Evolutionary conservation across 73 alveolate species (phyloP), one percentile per base, ranked within the genome.

Genomic region (Paramecium sonneborni): DNA sequence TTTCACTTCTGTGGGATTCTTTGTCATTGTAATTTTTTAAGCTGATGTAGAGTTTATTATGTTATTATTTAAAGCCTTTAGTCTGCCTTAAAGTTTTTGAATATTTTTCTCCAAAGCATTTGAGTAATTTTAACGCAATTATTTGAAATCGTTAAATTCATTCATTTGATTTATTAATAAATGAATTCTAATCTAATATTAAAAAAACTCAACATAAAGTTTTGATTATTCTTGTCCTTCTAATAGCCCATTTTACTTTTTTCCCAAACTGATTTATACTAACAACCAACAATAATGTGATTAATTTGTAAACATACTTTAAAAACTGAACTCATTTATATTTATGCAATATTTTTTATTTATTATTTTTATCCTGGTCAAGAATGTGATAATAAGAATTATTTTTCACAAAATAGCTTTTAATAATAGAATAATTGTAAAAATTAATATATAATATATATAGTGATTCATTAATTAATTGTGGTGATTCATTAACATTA

Each of bases 1-100:
- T 34, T 67, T 67, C 46, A 67, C 46, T 67, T 67, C 85, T 30
- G 85, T 67, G 12, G 85, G 85, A 67, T 67, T 67, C 85, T 67
- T 67, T 3, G 85, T 67, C 21, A 67, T 67, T 30, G 46, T 67
- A 15, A 67, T 67, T 34, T 67, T 24, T 52, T 52, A 52, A 52
- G 68, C 34, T 3, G 68, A 52, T 52, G 68, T 52, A 18, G 68
- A 52, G 68, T 52, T 52, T 52, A 52, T 52, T 20, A 52, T 52
- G 23, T 52, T 52, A 52, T 52, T 52, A 52, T 52, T 52, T 6
- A 52, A 30, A 52, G 68, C 68, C 68, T 52, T 52, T 52, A 52
- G 14, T 52, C 68, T 52, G 7, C 68, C 68, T 52, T 52, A 23
- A 52, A 52, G 68, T 52, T 52, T 52, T 52, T 52, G 68, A 52